These are phyloP conservation scores for Kuraishia molischiana DNA, from an alignment of 805 yeast genomes.

Conservation along the genomic window DNA sequence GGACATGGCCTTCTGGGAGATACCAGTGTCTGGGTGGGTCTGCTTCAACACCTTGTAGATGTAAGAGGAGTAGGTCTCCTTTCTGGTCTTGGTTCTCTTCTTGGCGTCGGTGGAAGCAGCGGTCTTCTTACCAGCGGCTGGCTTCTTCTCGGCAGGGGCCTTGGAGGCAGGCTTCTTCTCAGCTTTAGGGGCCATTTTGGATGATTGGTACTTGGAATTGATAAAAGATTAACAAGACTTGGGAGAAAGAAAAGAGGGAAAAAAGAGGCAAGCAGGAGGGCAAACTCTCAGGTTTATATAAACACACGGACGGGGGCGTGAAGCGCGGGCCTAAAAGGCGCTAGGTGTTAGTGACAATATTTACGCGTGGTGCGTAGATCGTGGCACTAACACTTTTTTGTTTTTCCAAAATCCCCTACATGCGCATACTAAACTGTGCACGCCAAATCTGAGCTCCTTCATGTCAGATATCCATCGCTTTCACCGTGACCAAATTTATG, in stretches of 20 bases:
- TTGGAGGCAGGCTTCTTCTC: constrained; percentile 77
- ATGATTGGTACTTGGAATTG: constrained; percentile 2
- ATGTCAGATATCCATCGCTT: not conserved
- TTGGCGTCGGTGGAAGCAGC: constrained; percentile 72
- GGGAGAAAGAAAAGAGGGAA: constrained; percentile 7
- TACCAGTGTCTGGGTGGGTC: constrained; percentile 99
- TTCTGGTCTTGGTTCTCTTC: constrained; percentile 93
- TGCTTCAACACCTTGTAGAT: constrained; percentile 98
- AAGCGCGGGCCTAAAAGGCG: too few relatives aligned
- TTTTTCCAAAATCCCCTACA: constrained; percentile 1
- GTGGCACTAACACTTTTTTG: not conserved
- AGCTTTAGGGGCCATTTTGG: constrained; percentile 57
- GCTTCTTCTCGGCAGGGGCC: constrained; percentile 95
- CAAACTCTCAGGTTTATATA: constrained; percentile 2
- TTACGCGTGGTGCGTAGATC: too few relatives aligned
- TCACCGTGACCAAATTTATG: constrained; percentile 11
- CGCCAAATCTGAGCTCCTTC: too few relatives aligned
- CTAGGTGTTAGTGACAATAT: too few relatives aligned
- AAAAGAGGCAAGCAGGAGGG: too few relatives aligned
- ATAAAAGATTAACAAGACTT: not conserved
- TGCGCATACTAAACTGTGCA: constrained; percentile 7
- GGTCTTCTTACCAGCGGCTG: constrained; percentile 84
- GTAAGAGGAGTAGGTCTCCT: constrained; percentile 96
- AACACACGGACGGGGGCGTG: too few relatives aligned
- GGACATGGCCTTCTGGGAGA: constrained; percentile 97